phyloP scores from a whole-genome alignment of 2,329 filamentous ascomycete species.

The Ceratocystis huliohia region DNA sequence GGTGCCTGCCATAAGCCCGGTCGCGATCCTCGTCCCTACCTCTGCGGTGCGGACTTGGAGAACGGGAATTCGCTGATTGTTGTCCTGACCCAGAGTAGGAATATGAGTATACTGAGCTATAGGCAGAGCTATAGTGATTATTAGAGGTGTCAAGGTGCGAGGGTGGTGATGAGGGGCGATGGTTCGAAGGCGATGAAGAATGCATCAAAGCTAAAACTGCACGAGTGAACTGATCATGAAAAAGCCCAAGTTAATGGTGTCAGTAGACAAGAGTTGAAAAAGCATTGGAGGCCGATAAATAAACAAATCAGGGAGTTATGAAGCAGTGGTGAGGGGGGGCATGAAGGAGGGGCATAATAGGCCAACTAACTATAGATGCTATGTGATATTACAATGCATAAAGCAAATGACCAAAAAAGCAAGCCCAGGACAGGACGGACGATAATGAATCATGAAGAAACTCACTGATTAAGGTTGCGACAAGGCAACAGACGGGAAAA shows the following conservation, averaged over 20 bases:
- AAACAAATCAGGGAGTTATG: background rate
- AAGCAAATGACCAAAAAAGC: background rate
- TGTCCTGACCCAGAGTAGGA: background rate
- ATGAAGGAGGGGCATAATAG: background rate
- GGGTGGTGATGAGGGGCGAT: constrained; percentile 13
- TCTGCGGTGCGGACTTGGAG: background rate
- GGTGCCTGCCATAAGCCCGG: background rate
- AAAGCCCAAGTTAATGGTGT: background rate
- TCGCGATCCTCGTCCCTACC: constrained; percentile 3
- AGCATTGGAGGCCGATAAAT: background rate
- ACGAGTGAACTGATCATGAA: constrained; percentile 6
- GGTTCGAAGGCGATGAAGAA: constrained; percentile 15
- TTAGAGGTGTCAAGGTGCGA: constrained; percentile 14
- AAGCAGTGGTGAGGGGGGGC: background rate
- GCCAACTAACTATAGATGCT: constrained; percentile 3
- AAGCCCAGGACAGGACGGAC: background rate
- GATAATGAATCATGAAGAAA: background rate
- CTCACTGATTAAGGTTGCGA: background rate
- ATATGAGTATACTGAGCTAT: constrained; percentile 9
- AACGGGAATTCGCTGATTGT: background rate
- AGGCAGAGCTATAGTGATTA: constrained; percentile 11
- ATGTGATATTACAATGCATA: background rate
- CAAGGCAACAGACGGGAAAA: background rate
- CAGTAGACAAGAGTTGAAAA: background rate
- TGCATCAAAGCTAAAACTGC: constrained; percentile 6